A percentile compares a stretch with the other conserved stretches of the same genome.
Evolutionary conservation across 345 rosid species (phyloP).

Genomic region (Populus davidiana): DNA sequence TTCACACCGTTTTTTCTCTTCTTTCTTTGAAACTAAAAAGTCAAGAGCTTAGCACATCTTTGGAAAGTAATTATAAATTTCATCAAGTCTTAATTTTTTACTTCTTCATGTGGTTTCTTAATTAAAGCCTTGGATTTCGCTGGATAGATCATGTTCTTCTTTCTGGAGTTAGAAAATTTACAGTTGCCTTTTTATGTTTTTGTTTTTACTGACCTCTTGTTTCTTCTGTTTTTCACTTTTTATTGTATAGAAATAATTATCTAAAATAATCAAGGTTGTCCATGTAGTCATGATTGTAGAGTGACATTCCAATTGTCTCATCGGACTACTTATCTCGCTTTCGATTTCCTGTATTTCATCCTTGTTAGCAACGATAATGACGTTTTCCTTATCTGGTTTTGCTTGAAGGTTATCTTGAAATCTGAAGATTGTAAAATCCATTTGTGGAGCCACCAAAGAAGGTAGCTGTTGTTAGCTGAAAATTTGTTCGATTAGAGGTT

Average conservation of each 20-base stretch:
- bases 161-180: neutral
- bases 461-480: constrained; percentile 22
- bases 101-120: neutral
- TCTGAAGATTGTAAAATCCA: neutral
- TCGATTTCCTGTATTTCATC: neutral
- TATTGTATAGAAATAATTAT: neutral
- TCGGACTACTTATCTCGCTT: neutral
- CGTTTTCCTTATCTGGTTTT: neutral
- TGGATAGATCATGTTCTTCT: neutral
- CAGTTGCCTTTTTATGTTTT: neutral
- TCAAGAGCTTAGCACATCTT: neutral
- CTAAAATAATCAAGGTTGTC: too few species aligned
- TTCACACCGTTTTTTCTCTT: neutral
- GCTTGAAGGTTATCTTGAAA: constrained; percentile 18
- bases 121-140: neutral
- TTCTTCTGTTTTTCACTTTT: neutral
- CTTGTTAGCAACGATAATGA: neutral
- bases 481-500: constrained; percentile 14
- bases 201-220: neutral
- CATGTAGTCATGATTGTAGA: neutral
- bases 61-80: neutral
- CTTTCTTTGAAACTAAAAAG: neutral
- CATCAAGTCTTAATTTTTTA: neutral
- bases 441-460: constrained; percentile 12
- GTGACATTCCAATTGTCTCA: neutral